phyloP scores from a whole-genome alignment of 2,329 filamentous ascomycete genomes.

The Trichophyton benhamiae region DNA sequence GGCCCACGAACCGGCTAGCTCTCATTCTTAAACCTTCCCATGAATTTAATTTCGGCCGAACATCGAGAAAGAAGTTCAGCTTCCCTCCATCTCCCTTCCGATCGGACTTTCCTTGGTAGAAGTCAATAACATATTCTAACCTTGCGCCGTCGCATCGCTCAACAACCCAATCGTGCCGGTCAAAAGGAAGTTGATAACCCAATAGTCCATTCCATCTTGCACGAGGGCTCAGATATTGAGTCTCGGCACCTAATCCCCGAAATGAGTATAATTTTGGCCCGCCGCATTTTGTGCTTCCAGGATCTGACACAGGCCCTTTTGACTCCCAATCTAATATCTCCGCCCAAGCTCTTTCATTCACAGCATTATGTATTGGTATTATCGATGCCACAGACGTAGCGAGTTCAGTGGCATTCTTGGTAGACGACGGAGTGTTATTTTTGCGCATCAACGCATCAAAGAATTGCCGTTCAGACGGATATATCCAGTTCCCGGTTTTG shows the following conservation, averaged over 20 bases:
- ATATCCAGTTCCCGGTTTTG: conserved; percentile 80
- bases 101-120: conserved; percentile 62
- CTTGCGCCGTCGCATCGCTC: conserved; percentile 65
- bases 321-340: conserved; percentile 86
- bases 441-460: conserved; percentile 95
- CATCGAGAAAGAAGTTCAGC: conserved; percentile 53
- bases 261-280: conserved; percentile 79
- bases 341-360: conserved; percentile 91
- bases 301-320: conserved; percentile 44
- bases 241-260: conserved; percentile 47
- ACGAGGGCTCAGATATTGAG: conserved; percentile 57
- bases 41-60: conserved; percentile 52
- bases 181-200: conserved; percentile 86
- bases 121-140: conserved; percentile 95
- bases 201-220: conserved; percentile 71
- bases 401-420: conserved; percentile 29
- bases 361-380: conserved; percentile 94
- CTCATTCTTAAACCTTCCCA: conserved; percentile 50
- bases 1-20: conserved; percentile 36
- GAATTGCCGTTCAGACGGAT: conserved; percentile 94
- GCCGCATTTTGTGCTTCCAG: conserved; percentile 52
- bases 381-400: conserved; percentile 76
- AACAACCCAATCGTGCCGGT: conserved; percentile 94
- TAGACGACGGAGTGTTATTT: conserved; percentile 55
- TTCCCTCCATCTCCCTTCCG: conserved; percentile 25